Percentiles rank a stretch among this genome's conserved stretches.
Conservation (phyloP, 148 eudicot genomes). For the Silene latifolia region DNA sequence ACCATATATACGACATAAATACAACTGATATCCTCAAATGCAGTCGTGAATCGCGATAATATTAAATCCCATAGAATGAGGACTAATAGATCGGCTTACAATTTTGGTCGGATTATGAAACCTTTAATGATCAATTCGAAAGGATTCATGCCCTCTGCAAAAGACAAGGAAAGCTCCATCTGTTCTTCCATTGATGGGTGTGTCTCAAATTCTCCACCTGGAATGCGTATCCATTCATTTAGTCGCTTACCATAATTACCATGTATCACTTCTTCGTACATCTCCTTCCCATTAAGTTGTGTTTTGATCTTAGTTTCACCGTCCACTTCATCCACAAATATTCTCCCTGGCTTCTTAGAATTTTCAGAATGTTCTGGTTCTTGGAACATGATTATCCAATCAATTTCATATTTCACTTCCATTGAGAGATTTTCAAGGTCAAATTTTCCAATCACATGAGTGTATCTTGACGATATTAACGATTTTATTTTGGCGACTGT, state of each 20-base stretch:
- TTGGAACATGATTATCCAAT: slow-evolving; percentile 42
- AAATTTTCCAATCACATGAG: slow-evolving; percentile 44
- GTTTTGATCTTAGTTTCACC: slow-evolving; percentile 34
- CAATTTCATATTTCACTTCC: slow-evolving; percentile 39
- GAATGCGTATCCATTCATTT: slow-evolving; percentile 12
- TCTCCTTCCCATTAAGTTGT: slow-evolving; percentile 36
- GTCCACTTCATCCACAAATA: slow-evolving; percentile 11
- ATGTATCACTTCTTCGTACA: neutral
- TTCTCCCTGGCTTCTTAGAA: neutral
- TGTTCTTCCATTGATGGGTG: neutral
- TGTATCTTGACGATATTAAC: slow-evolving; percentile 29
- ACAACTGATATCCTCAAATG: neutral
- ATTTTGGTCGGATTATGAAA: slow-evolving; percentile 9
- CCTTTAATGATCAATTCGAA: slow-evolving; percentile 3
- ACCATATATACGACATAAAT: too few species aligned
- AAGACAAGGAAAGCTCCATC: slow-evolving; percentile 1
- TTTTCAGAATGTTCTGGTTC: slow-evolving; percentile 21
- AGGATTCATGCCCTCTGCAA: neutral
- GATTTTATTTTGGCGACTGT: slow-evolving; percentile 37
- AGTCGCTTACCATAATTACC: neutral
- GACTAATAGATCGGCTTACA: neutral
- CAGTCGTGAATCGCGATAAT: neutral
- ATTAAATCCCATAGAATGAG: too few species aligned
- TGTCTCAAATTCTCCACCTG: slow-evolving; percentile 15
- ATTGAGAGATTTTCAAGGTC: slow-evolving; percentile 39